Evolutionary conservation across 352 stramenopile species (phyloP), one percentile per base, ranked within the genome.

Genomic region (Phytophthora pisi): DNA sequence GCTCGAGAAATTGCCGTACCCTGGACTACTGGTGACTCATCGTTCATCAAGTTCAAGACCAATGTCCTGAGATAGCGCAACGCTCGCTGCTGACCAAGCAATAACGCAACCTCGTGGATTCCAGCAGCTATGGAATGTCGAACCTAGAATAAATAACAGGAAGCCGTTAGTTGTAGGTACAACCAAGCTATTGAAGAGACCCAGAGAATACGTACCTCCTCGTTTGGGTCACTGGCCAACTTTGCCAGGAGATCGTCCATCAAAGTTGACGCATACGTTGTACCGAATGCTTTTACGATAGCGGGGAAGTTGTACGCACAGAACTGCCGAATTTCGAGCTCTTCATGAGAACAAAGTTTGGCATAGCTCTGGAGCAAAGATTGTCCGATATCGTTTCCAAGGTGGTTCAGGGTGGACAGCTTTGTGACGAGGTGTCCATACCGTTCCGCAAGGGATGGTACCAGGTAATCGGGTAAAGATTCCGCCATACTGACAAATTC

Each of bases 271-370:
- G 79, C 47, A 56, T 88, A 92, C 15, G 66, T 66, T 1, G 72
- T 63, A 0, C 85, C 79, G 66, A 92, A 93, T 0, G 85, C 84
- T 61, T 93, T 86, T 13, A 95, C 82, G 18, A 91, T 72, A 1
- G 87, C 87, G 13, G 87, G 85, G 30, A 93, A 95, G 62, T 95
- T 95, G 66, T 86, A 93, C 1, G 87, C 87, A 36, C 83, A 92
- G 57, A 67, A 79, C 46, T 89, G 73, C 9, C 87, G 82, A 31
- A 91, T 64, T 16, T 82, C 57, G n/a, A 78, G 30, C n/a, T 92
- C 84, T 26, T 93, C 84, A 38, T 81, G 68, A 0, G 64, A 76
- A 52, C 82, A 88, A 15, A 95, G 74, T 40, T 79, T 81, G 5
- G 74, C 76, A 57, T 85, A 95, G 38, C 83, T 77, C 58, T 91